phyloP scores from a whole-genome alignment of 2,329 filamentous ascomycete genomes.

The Parastagonospora avenae region DNA sequence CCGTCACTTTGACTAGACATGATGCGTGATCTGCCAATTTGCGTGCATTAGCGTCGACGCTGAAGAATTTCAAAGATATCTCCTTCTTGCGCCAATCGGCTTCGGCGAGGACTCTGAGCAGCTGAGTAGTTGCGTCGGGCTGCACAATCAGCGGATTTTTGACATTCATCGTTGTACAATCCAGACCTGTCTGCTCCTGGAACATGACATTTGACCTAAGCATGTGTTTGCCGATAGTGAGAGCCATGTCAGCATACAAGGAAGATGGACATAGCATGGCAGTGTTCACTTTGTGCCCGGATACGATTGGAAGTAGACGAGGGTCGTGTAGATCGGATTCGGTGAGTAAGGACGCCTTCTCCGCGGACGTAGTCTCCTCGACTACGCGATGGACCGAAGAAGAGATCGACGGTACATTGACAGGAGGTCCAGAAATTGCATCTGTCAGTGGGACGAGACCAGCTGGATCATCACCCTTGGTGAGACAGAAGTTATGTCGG shows the following conservation, averaged over 20 bases:
- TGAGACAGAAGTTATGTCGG: slow-evolving; percentile 2
- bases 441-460: neutral
- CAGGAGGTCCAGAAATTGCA: neutral
- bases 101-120: neutral
- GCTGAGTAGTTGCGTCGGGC: neutral
- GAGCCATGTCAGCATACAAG: slow-evolving; percentile 43
- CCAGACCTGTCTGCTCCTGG: neutral
- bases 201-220: neutral
- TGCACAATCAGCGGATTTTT: slow-evolving; percentile 14
- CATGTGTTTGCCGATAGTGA: slow-evolving; percentile 31
- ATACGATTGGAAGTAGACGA: slow-evolving; percentile 8
- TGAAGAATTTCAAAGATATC: neutral
- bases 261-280: slow-evolving; percentile 17
- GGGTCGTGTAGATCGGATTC: slow-evolving; percentile 14
- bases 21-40: neutral
- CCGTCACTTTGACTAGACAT: neutral
- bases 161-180: slow-evolving; percentile 15
- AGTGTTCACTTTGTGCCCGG: slow-evolving; percentile 20
- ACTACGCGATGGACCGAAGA: neutral
- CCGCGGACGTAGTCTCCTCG: neutral
- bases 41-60: neutral
- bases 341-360: neutral
- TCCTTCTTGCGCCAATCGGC: neutral
- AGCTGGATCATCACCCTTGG: neutral
- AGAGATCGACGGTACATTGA: neutral